A percentile compares a stretch with the other conserved stretches of the same genome.
These are phyloP conservation scores for Candida dajiaensis DNA, from an alignment of 805 yeast genomes.

Conservation along the genomic window DNA sequence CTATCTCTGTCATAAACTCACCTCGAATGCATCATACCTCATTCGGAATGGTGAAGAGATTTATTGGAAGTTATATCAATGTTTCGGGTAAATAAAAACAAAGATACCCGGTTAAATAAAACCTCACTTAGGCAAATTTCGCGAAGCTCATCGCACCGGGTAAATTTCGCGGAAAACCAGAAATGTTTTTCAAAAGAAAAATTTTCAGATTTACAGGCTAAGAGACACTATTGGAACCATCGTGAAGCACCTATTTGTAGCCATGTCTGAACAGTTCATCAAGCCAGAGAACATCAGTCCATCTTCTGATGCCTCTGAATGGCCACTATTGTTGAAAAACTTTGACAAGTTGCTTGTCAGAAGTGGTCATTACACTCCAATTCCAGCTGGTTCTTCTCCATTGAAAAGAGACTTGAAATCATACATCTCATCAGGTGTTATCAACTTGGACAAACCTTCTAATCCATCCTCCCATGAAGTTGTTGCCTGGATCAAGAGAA, in stretches of 20 bases:
- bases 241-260: not conserved
- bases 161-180: slow-evolving; percentile 2
- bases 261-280: slow-evolving; percentile 69
- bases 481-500: slow-evolving; percentile 98
- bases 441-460: slow-evolving; percentile 95
- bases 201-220: not conserved
- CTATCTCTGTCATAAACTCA: too few species aligned
- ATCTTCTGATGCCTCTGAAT: slow-evolving; percentile 79
- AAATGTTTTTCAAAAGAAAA: slow-evolving; percentile 5
- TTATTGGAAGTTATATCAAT: too few species aligned
- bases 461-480: slow-evolving; percentile 99
- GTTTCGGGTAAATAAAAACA: too few species aligned
- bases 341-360: slow-evolving; percentile 92
- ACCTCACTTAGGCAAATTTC: not conserved
- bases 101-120: not conserved
- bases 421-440: slow-evolving; percentile 91
- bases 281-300: slow-evolving; percentile 83
- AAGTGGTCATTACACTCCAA: slow-evolving; percentile 96
- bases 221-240: not conserved
- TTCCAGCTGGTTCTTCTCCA: slow-evolving; percentile 93
- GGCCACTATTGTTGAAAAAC: slow-evolving; percentile 93
- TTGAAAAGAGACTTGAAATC: slow-evolving; percentile 88
- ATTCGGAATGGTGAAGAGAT: not conserved
- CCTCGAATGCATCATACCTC: too few species aligned
- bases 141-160: slow-evolving; percentile 3